A percentile compares a stretch with the other conserved stretches of the same genome.
These are phyloP conservation scores for Pythium brassicae DNA, from an alignment of 352 stramenopile genomes.

Conservation along the genomic window DNA sequence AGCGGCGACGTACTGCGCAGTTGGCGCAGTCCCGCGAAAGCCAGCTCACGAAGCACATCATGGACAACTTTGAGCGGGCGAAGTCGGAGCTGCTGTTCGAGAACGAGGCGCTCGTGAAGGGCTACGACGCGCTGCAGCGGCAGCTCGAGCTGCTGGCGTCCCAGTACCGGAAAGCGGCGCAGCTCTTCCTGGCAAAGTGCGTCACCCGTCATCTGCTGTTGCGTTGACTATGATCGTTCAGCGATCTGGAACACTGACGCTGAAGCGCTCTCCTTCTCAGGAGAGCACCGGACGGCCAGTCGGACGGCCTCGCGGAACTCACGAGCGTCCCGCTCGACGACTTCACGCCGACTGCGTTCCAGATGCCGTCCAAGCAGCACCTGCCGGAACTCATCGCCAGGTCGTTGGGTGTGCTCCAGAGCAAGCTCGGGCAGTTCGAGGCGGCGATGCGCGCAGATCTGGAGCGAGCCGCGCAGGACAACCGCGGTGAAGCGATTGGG, in stretches of 20 bases:
- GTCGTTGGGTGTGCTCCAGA: conserved; percentile 39
- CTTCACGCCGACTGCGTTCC: conserved; percentile 60
- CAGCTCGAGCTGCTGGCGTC: conserved; percentile 57
- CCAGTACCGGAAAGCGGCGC: conserved; percentile 70
- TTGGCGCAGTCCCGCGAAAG: conserved; percentile 44
- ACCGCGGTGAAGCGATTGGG: conserved; percentile 24
- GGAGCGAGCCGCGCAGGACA: conserved; percentile 18
- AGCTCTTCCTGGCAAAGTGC: conserved; percentile 70
- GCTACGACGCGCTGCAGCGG: conserved; percentile 50
- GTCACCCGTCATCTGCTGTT: conserved; percentile 13
- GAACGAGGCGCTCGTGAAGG: conserved; percentile 55
- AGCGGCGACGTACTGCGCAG: conserved; percentile 29
- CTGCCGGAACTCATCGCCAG: conserved; percentile 45
- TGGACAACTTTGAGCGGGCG: conserved; percentile 60
- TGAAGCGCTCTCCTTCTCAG: conserved; percentile 10
- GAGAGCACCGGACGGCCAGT: conserved; percentile 37
- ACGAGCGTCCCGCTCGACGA: conserved; percentile 54
- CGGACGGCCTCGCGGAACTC: conserved; percentile 44
- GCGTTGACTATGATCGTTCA: not conserved
- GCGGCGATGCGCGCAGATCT: conserved; percentile 52
- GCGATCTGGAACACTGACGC: not conserved
- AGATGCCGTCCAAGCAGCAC: conserved; percentile 56
- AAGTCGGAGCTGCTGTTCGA: conserved; percentile 59
- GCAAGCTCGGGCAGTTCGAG: conserved; percentile 55
- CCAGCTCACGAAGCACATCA: conserved; percentile 54